Evolutionary conservation across 805 yeast species (phyloP), one percentile per base, ranked within the genome.

Genomic region (Metschnikowia drakensbergensis): DNA sequence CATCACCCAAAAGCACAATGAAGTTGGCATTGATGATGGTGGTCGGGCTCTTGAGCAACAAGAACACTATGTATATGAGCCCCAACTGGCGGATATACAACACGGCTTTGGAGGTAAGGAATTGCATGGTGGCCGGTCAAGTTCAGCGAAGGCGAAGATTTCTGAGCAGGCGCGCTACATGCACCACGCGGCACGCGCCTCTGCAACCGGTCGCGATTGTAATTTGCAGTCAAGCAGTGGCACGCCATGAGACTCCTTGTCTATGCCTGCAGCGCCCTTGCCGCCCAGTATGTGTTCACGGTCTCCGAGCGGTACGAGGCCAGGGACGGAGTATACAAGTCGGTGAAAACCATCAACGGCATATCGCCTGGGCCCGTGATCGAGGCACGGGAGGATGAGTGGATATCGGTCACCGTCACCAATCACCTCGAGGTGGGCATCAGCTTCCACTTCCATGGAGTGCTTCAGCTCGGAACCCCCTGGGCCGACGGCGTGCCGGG

Each of bases 401-500:
- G 70, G 67, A 49, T 67, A 1, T 50, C 49, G 5, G 69, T 79
- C 1, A 62, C 62, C 1, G 66, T 77, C 11, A 54, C 58, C 36
- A 80, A 79, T 54, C 55, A 60, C 22, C 61, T 72, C 5, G 58
- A 64, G n/a, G 67, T 65, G 3, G 58, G 70, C 0, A 71, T 77
- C 0, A 55, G 79, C 0, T 43, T 79, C n/a, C 84, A 80, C 54
- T 79, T 77, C 60, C 84, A 80, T 52, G 84, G 84, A 1, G 54
- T 79, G 45, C 64, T 67, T 7, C 80, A 76, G 49, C 63, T 67
- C 8, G 75, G 73, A 1, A 71, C 80, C 7, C 71, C 72, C 10
- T 72, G 66, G 61, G 66, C 75, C 52, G 84, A 80, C 48, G 84
- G 84, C 13, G 79, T 74, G 1, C 65, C 75, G 0, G 77, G 74